These are phyloP conservation scores for Neurospora intermedia DNA, from an alignment of 495 filamentous ascomycete species.

Conservation along the genomic window DNA sequence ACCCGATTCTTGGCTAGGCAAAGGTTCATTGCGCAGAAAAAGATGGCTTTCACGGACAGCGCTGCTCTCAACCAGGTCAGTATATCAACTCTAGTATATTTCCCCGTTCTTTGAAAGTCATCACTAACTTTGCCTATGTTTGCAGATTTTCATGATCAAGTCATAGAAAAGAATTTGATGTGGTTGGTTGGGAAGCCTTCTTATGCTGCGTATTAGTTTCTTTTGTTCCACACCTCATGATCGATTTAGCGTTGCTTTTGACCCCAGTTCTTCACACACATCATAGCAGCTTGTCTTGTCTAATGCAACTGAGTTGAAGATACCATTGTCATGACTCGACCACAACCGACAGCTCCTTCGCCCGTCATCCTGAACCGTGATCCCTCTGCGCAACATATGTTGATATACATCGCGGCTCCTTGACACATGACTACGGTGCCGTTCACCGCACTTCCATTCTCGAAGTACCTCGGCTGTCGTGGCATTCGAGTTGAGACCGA, in stretches of 20 bases:
- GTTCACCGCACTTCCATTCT: neutral
- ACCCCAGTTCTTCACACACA: neutral
- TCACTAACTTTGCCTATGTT: slow-evolving; percentile 23
- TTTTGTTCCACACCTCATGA: neutral
- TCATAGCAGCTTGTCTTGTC: neutral
- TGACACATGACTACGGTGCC: neutral
- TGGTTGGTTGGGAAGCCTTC: neutral
- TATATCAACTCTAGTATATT: neutral
- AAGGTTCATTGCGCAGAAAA: slow-evolving; percentile 70
- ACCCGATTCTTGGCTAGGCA: slow-evolving; percentile 54
- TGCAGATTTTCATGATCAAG: slow-evolving; percentile 67
- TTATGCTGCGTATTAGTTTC: neutral
- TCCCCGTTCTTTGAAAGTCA: neutral
- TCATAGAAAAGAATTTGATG: slow-evolving; percentile 16
- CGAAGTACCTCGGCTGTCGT: neutral
- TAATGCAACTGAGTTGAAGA: neutral
- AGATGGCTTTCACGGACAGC: slow-evolving; percentile 57
- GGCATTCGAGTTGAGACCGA: neutral
- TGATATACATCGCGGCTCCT: neutral
- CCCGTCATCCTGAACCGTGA: neutral
- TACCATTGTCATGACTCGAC: neutral
- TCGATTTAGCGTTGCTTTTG: neutral
- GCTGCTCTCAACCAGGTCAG: slow-evolving; percentile 68
- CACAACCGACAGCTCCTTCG: neutral
- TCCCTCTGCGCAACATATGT: neutral